phyloP scores from a whole-genome alignment of 768 basidiomycete species.

The Leucocoprinus leucothites region DNA sequence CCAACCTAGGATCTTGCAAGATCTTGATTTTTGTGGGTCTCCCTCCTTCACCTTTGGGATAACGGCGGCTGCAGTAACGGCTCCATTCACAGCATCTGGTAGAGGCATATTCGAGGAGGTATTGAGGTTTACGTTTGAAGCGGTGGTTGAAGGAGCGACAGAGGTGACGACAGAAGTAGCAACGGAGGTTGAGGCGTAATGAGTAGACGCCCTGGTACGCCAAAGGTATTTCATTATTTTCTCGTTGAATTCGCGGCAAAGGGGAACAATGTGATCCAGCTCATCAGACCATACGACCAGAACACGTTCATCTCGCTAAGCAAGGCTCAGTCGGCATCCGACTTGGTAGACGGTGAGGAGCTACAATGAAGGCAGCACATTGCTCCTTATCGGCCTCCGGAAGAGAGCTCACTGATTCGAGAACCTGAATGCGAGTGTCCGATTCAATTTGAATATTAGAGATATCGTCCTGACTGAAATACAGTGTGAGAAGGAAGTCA shows the following conservation, averaged over 20 bases:
- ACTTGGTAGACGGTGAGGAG: conserved; percentile 26
- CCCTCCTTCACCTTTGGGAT: conserved; percentile 25
- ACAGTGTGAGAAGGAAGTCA: conserved; percentile 9
- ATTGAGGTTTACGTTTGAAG: conserved; percentile 53
- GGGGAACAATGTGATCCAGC: conserved; percentile 73
- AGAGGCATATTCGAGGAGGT: conserved; percentile 45
- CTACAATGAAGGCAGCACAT: conserved; percentile 82
- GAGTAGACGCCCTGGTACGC: conserved; percentile 38
- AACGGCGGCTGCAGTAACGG: conserved; percentile 30
- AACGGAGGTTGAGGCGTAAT: conserved; percentile 35
- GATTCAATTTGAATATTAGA: conserved; percentile 65
- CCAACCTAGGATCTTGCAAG: conserved; percentile 35
- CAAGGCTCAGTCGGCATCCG: conserved; percentile 12
- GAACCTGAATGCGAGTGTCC: conserved; percentile 84
- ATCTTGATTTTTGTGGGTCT: conserved; percentile 16
- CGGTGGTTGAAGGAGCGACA: conserved; percentile 42
- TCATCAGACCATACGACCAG: conserved; percentile 85
- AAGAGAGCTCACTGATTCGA: conserved; percentile 66
- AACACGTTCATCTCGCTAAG: conserved; percentile 77
- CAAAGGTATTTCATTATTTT: conserved; percentile 59
- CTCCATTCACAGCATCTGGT: conserved; percentile 23
- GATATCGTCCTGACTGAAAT: conserved; percentile 52
- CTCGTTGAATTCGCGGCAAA: conserved; percentile 70
- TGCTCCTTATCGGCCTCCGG: conserved; percentile 87
- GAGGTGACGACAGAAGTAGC: no score